Conservation (phyloP, 768 basidiomycete species). For the Kockovaella imperatae region DNA sequence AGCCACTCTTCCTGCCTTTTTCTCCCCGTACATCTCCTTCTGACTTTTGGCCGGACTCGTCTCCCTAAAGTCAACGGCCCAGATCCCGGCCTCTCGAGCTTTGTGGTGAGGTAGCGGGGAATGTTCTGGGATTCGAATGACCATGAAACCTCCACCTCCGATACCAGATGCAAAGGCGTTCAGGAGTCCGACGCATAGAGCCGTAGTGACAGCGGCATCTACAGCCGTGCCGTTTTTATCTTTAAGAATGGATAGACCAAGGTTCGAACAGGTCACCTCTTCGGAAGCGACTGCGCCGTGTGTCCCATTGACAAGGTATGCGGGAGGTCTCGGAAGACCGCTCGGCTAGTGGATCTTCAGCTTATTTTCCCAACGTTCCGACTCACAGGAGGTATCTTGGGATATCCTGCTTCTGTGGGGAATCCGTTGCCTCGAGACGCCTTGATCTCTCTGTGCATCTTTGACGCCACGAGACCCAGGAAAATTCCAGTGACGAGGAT, state of each 20-base stretch:
- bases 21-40: conserved; percentile 62
- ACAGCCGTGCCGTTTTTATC: conserved; percentile 78
- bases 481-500: no score
- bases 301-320: conserved; percentile 56
- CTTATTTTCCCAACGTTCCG: neutral
- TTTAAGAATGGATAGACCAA: conserved; percentile 68
- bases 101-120: conserved; percentile 44
- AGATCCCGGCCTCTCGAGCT: conserved; percentile 11
- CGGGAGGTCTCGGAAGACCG: conserved; percentile 50
- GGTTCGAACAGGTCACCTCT: conserved; percentile 73
- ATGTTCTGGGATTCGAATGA: conserved; percentile 38
- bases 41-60: conserved; percentile 67
- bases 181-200: conserved; percentile 59
- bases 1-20: conserved; percentile 48
- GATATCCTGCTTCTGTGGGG: no score
- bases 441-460: no score
- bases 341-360: conserved; percentile 24
- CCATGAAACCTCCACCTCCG: conserved; percentile 44
- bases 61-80: conserved; percentile 77
- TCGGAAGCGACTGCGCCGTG: conserved; percentile 85
- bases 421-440: no score
- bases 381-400: conserved; percentile 30
- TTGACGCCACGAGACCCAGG: no score
- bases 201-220: conserved; percentile 72
- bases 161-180: conserved; percentile 75